Base-by-base conservation (phyloP, 1,284 basidiomycete genomes). In the Leccinum pachyderme region DNA sequence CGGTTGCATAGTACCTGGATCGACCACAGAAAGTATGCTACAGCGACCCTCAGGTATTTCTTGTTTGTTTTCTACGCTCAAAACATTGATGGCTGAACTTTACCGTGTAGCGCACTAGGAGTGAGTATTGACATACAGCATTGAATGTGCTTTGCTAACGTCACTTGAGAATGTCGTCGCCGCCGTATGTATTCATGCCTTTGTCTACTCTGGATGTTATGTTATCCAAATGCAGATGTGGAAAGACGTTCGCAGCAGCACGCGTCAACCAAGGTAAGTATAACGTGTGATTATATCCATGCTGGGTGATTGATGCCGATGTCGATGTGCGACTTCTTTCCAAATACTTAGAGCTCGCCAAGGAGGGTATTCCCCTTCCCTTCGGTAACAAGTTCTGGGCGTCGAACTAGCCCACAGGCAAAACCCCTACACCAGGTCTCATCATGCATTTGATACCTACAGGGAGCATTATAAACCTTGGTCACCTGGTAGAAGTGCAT, bases 31-130 rank as follows among this genome's bases (percentile, higher is more conserved):
- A 50, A 82, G 78, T 83, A 81, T 54, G 80, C 81, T 1, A 82
- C 82, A 5, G 82, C 81, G 5, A 82, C 72, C 2, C 81, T 81
- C 74, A 83, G 79, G 77, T 76, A 31, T 0, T 53, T 12, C 12
- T 43, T 43, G 22, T 2, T 41, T 22, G 7, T 41, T 12, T 39
- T 13, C 22, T 12, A 1, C 22, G 24, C 24, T 43, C 7, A 2
- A 24, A 13, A 15, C 31, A 2, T 9, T 18, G 33, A 28, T 22
- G 9, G 13, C 12, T 27, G 32, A 11, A 46, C 39, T 41, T 2
- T 18, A 46, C 9, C 4, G 37, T 49, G 2, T 22, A 69, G 67
- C 47, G 69, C 67, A 6, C 39, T 69, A 28, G 71, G 67, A 31
- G 67, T 69, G 48, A 59, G 67, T 55, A n/a, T 41, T 4, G 28